Base-by-base conservation (phyloP, 1,139 yeast genomes). In the Geotrichum europaeum region DNA sequence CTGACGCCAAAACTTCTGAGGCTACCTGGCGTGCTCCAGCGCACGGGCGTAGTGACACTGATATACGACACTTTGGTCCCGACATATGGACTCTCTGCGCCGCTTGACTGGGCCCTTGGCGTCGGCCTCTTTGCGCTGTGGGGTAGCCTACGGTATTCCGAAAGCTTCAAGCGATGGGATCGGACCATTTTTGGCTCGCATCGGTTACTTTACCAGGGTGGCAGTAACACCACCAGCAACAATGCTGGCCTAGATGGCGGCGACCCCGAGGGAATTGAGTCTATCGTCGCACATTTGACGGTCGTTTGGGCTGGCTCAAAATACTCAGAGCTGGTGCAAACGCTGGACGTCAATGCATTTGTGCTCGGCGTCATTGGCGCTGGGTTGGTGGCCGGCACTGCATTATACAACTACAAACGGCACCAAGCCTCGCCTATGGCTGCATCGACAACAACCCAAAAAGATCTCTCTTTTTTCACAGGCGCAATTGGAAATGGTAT, bases 1-100 rank as follows among this genome's bases (percentile, higher is more conserved):
- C 49, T 49, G 24, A 40, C 53, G 22, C 60, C 60, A 24, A 54
- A 55, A 15, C 56, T 34, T n/a, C 66, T 70, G 7, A 66, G 77
- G n/a, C 69, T 70, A 13, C 66, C 69, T 13, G 78, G 78, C 1
- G 73, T 75, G 45, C 65, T 75, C 55, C 78, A 75, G 61, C 68
- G 78, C 40, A 70, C 73, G 36, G 78, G 77, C 1, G 56, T 73
- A 6, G 67, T 70, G 52, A 57, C 69, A 12, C 52, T 64, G 34
- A 36, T 53, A 22, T 53, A 43, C 22, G 24, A 34, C 18, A 40
- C 20, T 13, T 18, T 40, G 10, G 47, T 40, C 20, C 47, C 47
- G 10, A 10, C 22, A 7, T n/a, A n/a, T 15, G 20, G 47, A 3
- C 20, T 40, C 10, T 18, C 9, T 40, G 47, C 47, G 18, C 22